phyloP scores from a whole-genome alignment of 179 eudicot species.

The Beta lomatogona region DNA sequence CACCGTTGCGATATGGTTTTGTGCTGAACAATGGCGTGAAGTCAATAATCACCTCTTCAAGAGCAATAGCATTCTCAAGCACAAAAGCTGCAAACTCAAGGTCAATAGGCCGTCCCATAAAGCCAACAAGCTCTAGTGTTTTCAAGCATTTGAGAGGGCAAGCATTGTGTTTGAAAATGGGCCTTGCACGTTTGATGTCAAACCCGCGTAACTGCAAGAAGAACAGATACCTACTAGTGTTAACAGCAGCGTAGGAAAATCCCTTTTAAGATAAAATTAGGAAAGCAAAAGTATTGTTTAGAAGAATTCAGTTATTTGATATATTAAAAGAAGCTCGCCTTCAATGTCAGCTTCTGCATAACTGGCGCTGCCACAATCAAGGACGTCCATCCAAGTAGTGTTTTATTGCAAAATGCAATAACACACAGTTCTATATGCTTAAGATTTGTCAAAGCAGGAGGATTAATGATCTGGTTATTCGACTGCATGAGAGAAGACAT shows the following conservation, averaged over 20 bases:
- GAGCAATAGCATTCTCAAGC: conserved; percentile 21
- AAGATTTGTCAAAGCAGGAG: conserved; percentile 20
- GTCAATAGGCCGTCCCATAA: conserved; percentile 5
- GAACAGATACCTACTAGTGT: background rate
- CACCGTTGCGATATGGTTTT: background rate
- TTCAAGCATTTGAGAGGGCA: conserved; percentile 13
- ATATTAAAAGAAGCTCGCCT: conserved; percentile 10
- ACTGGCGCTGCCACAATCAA: conserved; percentile 19
- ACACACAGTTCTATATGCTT: conserved; percentile 10
- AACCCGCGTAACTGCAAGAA: background rate
- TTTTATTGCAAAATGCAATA: background rate
- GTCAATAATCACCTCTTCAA: conserved; percentile 18
- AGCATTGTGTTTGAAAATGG: background rate
- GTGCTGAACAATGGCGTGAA: background rate
- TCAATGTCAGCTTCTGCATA: conserved; percentile 16
- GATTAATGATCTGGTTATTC: conserved; percentile 1
- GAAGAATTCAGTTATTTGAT: background rate
- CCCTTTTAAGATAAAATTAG: background rate
- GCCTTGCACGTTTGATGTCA: background rate
- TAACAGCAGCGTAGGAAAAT: background rate
- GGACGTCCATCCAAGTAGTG: conserved; percentile 14
- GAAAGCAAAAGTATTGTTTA: background rate
- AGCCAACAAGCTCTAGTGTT: conserved; percentile 10
- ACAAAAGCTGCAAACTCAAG: conserved; percentile 16
- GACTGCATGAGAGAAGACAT: background rate